Evolutionary conservation across 2,329 filamentous ascomycete species (phyloP).

Genomic region (Hypoxylon sp.): DNA sequence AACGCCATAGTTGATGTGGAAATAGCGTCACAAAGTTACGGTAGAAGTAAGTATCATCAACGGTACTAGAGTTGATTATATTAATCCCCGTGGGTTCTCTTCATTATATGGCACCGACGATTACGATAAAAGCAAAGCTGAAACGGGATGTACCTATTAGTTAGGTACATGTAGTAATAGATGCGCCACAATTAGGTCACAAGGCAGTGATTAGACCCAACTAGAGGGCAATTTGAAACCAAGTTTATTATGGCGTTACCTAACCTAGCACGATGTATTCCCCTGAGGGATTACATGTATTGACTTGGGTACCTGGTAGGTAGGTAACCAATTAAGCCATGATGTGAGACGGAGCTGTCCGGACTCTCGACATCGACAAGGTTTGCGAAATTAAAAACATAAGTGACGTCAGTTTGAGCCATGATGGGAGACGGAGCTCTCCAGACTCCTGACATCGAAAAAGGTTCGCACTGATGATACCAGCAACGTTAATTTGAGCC

Average conservation of each 20-base stretch:
- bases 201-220: background rate
- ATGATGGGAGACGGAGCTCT: constrained; percentile 19
- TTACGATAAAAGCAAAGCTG: background rate
- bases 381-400: no score
- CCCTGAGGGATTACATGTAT: no score
- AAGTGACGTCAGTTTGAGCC: background rate
- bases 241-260: constrained; percentile 16
- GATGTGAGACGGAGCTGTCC: constrained; percentile 25
- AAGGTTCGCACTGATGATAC: no score
- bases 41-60: background rate
- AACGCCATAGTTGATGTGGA: no score
- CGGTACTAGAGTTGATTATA: background rate
- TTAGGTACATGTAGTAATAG: no score
- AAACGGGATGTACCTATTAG: background rate
- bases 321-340: background rate
- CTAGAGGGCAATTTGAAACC: no score
- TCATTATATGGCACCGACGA: background rate
- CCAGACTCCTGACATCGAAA: constrained; percentile 25
- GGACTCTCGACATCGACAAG: constrained; percentile 24
- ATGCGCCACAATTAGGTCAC: background rate
- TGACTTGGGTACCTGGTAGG: no score
- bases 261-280: no score
- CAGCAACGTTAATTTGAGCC: background rate
- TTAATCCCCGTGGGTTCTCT: background rate
- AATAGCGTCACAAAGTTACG: background rate